Evolutionary conservation across 1,139 yeast genomes (phyloP).

Genomic region (Taphrina communis): DNA sequence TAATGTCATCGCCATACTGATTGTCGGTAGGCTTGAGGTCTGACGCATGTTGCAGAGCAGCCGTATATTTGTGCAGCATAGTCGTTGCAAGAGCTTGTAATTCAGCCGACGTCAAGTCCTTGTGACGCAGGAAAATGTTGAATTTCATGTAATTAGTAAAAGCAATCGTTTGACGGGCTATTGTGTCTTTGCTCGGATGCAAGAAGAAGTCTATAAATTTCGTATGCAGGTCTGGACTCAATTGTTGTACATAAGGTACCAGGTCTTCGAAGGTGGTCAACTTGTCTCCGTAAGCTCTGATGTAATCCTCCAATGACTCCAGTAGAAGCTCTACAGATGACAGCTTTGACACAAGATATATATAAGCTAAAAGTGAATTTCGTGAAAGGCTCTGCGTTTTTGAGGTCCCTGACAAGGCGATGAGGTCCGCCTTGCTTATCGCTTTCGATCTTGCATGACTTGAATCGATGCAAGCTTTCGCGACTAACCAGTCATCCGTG

Average conservation of each 20-base stretch:
- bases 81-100: not conserved
- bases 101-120: not conserved
- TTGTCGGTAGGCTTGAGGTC: slow-evolving; percentile 64
- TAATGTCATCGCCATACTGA: slow-evolving; percentile 68
- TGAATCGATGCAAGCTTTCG: slow-evolving; percentile 9
- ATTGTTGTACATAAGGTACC: slow-evolving; percentile 51
- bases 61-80: slow-evolving; percentile 54
- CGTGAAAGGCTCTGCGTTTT: not conserved
- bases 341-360: not conserved
- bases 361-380: slow-evolving; percentile 11
- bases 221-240: slow-evolving; percentile 42
- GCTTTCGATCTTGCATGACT: not conserved
- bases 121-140: slow-evolving; percentile 1
- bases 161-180: slow-evolving; percentile 1
- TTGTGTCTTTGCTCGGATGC: not conserved
- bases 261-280: slow-evolving; percentile 69
- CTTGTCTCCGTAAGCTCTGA: slow-evolving; percentile 58
- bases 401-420: not conserved
- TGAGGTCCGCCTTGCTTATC: not conserved
- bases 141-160: slow-evolving; percentile 2
- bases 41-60: slow-evolving; percentile 50
- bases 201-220: slow-evolving; percentile 23
- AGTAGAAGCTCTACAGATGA: not conserved
- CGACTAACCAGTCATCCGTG: slow-evolving; percentile 41
- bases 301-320: slow-evolving; percentile 56